Percentiles rank a stretch among this genome's conserved stretches.
These are phyloP conservation scores for Epichloe elymi DNA, from an alignment of 2,329 filamentous ascomycete genomes.

Conservation along the genomic window DNA sequence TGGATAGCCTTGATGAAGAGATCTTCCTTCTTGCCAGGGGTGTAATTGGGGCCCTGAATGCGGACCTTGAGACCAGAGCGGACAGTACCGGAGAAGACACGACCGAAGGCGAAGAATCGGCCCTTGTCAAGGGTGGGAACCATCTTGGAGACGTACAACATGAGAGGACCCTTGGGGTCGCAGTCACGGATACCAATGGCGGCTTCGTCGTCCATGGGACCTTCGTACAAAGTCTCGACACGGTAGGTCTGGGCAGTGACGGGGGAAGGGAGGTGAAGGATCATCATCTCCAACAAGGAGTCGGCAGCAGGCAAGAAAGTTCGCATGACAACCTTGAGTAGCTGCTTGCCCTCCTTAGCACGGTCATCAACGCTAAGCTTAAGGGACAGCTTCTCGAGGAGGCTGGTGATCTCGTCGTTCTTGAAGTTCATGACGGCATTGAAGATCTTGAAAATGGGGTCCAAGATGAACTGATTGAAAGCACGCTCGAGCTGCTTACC, in stretches of 20 bases:
- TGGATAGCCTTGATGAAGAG: constrained; percentile 99
- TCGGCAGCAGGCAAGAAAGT: constrained; percentile 98
- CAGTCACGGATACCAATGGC: constrained; percentile 97
- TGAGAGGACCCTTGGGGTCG: constrained; percentile 94
- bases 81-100: constrained; percentile 99
- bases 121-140: constrained; percentile 99
- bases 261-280: constrained; percentile 95
- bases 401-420: constrained; percentile 73
- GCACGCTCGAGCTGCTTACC: constrained; percentile 90
- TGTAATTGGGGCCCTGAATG: constrained; percentile 99
- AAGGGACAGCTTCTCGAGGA: constrained; percentile 88
- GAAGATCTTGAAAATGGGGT: constrained; percentile 99
- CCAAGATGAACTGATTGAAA: constrained; percentile 99
- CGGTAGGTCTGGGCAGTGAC: constrained; percentile 94
- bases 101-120: constrained; percentile 99
- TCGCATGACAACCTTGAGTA: constrained; percentile 96
- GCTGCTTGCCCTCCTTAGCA: constrained; percentile 91
- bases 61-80: constrained; percentile 97
- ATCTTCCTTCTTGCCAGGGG: constrained; percentile 96
- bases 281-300: constrained; percentile 99
- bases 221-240: constrained; percentile 97
- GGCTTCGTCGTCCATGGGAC: constrained; percentile 81
- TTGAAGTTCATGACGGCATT: constrained; percentile 94
- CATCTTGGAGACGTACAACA: constrained; percentile 99
- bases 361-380: constrained; percentile 80